Conservation (phyloP, 2,329 filamentous ascomycete genomes). For the Talaromyces sp. region DNA sequence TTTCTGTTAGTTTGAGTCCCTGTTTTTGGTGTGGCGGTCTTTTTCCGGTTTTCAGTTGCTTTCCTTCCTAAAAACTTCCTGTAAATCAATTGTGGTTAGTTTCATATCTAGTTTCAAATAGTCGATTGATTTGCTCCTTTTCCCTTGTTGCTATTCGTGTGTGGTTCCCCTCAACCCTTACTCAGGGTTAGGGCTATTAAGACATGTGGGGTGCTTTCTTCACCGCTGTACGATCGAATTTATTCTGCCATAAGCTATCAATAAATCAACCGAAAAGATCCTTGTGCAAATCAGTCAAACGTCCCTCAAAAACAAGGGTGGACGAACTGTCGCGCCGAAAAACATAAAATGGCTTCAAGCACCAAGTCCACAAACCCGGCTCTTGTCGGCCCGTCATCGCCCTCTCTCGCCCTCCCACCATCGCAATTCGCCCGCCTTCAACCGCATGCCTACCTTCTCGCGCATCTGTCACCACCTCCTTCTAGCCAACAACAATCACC, state of each 20-base stretch:
- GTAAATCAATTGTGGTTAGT: not conserved
- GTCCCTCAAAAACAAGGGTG: not conserved
- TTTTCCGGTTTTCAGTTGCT: not conserved
- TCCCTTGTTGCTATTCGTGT: not conserved
- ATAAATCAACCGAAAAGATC: not conserved
- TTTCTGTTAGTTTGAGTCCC: not conserved
- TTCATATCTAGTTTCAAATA: not conserved
- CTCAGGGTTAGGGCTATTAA: not conserved
- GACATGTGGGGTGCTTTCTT: not conserved
- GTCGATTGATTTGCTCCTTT: not conserved
- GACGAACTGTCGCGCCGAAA: not conserved
- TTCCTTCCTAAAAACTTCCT: not conserved
- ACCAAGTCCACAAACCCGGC: slow-evolving; percentile 21
- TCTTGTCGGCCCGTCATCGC: slow-evolving; percentile 24
- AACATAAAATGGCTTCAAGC: slow-evolving; percentile 27
- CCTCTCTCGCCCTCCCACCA: slow-evolving; percentile 60
- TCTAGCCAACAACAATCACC: slow-evolving; percentile 51
- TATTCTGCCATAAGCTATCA: slow-evolving; percentile 19
- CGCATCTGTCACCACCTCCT: slow-evolving; percentile 69
- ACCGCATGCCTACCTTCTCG: slow-evolving; percentile 83
- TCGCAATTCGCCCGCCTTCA: slow-evolving; percentile 80
- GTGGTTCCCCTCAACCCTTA: not conserved
- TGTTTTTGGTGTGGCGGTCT: not conserved
- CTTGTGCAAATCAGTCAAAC: not conserved
- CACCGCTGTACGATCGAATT: slow-evolving; percentile 26